phyloP scores from a whole-genome alignment of 805 yeast species.

The Saccharomycopsis malanga region DNA sequence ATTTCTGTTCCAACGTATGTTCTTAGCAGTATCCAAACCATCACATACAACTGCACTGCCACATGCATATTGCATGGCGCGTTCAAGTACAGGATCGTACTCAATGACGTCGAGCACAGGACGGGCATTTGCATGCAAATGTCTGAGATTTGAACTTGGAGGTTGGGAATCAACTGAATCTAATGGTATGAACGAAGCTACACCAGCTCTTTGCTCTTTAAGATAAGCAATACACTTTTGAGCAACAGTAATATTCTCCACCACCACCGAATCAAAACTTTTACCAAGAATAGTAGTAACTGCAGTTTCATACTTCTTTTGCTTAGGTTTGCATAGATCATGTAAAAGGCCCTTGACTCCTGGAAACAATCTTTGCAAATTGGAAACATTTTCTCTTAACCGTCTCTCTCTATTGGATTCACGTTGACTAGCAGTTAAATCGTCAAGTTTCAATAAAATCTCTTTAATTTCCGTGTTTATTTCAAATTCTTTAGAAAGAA shows the following conservation, averaged over 20 bases:
- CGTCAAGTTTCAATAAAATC: conserved; percentile 55
- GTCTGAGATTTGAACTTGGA: conserved; percentile 47
- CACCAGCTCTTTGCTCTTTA: conserved; percentile 80
- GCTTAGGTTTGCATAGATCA: conserved; percentile 73
- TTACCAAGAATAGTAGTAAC: conserved; percentile 72
- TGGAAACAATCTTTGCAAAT: conserved; percentile 67
- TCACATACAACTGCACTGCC: conserved; percentile 78
- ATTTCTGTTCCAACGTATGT: conserved; percentile 58
- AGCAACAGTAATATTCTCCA: conserved; percentile 63
- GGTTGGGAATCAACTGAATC: conserved; percentile 61
- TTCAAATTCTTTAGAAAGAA: conserved; percentile 45
- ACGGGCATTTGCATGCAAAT: conserved; percentile 44
- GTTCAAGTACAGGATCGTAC: conserved; percentile 59
- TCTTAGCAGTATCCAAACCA: conserved; percentile 56
- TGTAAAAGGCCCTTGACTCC: conserved; percentile 78
- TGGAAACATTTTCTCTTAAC: conserved; percentile 64
- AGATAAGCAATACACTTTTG: conserved; percentile 70
- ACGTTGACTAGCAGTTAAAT: conserved; percentile 65
- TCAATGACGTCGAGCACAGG: conserved; percentile 72
- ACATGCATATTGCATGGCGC: conserved; percentile 74
- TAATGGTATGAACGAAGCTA: conserved; percentile 81
- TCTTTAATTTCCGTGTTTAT: conserved; percentile 59
- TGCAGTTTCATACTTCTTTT: conserved; percentile 65
- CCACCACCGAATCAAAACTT: conserved; percentile 76
- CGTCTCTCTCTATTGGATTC: conserved; percentile 66